Percentiles rank a stretch among this genome's conserved stretches.
These are phyloP conservation scores for Nicotiana knightiana DNA, from an alignment of 257 asterid species.

Conservation along the genomic window DNA sequence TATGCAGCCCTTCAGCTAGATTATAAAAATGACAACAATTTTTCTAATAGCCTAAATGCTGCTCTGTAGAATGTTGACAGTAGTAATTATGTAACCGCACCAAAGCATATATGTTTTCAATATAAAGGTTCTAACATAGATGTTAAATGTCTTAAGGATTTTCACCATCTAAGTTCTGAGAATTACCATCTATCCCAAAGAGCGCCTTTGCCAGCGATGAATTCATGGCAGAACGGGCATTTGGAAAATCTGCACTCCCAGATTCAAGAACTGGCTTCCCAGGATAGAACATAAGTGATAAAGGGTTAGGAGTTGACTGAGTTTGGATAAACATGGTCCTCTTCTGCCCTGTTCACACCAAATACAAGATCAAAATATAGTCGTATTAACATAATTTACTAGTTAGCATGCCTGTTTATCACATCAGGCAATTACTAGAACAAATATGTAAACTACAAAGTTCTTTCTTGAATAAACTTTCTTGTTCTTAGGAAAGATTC, in stretches of 20 bases:
- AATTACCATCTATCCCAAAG: slow-evolving; percentile 73
- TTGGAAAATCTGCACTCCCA: slow-evolving; percentile 87
- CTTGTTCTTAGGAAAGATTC: background rate
- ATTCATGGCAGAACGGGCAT: slow-evolving; percentile 88
- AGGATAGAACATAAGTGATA: slow-evolving; percentile 93
- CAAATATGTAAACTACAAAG: background rate
- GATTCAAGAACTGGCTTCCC: slow-evolving; percentile 86
- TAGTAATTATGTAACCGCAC: background rate
- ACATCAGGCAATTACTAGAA: background rate
- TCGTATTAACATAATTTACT: background rate
- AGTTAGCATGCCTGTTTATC: background rate
- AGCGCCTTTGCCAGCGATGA: slow-evolving; percentile 84
- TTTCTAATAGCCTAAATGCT: background rate
- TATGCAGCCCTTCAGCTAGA: background rate
- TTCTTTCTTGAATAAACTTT: background rate
- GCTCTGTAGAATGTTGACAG: background rate
- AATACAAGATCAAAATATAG: background rate
- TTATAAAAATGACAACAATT: background rate
- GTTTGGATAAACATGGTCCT: slow-evolving; percentile 95
- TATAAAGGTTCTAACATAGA: background rate
- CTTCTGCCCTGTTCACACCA: slow-evolving; percentile 68
- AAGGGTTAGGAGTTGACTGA: slow-evolving; percentile 90
- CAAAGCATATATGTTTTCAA: background rate
- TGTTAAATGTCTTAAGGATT: background rate
- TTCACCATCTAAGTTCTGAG: background rate